Evolutionary conservation across 345 rosid species (phyloP), one percentile per base, ranked within the genome.

Genomic region (Gossypium mustelinum): DNA sequence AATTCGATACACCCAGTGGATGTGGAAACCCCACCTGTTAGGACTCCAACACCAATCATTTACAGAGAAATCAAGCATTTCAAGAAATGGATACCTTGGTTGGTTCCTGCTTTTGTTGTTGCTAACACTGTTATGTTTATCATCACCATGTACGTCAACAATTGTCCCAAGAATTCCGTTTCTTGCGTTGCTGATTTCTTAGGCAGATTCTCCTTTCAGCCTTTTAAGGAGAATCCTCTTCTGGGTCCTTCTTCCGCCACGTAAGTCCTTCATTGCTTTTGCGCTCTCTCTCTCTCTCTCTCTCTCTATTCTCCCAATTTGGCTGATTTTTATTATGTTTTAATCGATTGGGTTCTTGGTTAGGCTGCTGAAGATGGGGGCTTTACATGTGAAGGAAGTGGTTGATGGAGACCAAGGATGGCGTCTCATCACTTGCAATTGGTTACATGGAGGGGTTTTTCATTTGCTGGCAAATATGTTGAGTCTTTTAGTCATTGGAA

Each of bases 121-220:
- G 97, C 89, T 63, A 94, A 92, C 72, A 82, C 85, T 17, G 62
- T 85, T 70, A 78, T 94, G 83, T 87, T 94, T 60, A 76, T 89
- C 59, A 82, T 94, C 86, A 92, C 98, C 71, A 92, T 94, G 98
- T 90, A 85, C 73, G 90, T 88, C 65, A 94, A 94, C 64, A 79
- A 90, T 60, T 92, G 98, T 20, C 97, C 97, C 72, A 87, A 91
- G 76, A 92, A 88, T 59, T 87, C 94, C 2, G 85, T 75, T 12
- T 83, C 86, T 50, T 94, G 97, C 76, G 65, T 88, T 57, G 97
- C 93, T 44, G 78, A 81, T 52, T 92, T 88, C 84, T 74, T 94
- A 68, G 98, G 98, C 45, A 79, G 97, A 18, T 86, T 94, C 90
- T 89, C 97, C 27, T 94, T 94, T 78, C 97, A 94, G 89, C 87